A percentile compares a stretch with the other conserved stretches of the same genome.
Conservation (phyloP, 2,329 filamentous ascomycete genomes). For the Pezicula rhizophila region DNA sequence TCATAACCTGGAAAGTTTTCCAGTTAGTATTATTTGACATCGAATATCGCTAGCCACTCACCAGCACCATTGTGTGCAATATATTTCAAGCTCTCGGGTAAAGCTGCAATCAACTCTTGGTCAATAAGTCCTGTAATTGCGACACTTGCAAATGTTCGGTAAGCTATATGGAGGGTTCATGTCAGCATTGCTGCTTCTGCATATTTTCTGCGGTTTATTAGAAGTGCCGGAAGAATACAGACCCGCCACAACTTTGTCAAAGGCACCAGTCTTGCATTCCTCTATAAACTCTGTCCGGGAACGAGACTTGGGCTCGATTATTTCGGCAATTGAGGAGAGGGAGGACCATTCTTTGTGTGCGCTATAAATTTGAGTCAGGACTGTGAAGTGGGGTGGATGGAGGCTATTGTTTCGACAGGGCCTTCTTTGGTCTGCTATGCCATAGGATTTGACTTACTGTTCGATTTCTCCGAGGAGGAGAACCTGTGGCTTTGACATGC, state of each 20-base stretch:
- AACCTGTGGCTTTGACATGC: constrained; percentile 46
- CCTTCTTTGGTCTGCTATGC: constrained; percentile 1
- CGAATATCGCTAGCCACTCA: too few species aligned
- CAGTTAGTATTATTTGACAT: too few species aligned
- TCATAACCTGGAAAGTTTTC: constrained; percentile 62
- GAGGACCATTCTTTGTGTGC: constrained; percentile 60
- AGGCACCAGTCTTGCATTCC: constrained; percentile 57
- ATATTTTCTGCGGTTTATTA: too few species aligned
- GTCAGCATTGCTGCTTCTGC: too few species aligned
- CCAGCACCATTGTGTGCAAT: constrained; percentile 52
- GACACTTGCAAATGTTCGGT: constrained; percentile 64
- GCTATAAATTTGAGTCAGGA: constrained; percentile 32
- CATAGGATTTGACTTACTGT: constrained; percentile 43
- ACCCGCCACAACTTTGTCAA: constrained; percentile 55
- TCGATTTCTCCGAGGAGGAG: constrained; percentile 58
- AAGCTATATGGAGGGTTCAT: constrained; percentile 33
- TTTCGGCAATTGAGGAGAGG: constrained; percentile 56
- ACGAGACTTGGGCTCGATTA: constrained; percentile 55
- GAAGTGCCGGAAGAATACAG: too few species aligned
- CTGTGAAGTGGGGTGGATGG: background rate
- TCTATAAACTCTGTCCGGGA: constrained; percentile 62
- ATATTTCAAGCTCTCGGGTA: constrained; percentile 49
- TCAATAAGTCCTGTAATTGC: constrained; percentile 64
- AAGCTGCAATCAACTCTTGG: constrained; percentile 55
- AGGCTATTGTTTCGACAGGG: background rate